These are phyloP conservation scores for Candida glucosophila DNA, from an alignment of 1,139 yeast species.

Conservation along the genomic window DNA sequence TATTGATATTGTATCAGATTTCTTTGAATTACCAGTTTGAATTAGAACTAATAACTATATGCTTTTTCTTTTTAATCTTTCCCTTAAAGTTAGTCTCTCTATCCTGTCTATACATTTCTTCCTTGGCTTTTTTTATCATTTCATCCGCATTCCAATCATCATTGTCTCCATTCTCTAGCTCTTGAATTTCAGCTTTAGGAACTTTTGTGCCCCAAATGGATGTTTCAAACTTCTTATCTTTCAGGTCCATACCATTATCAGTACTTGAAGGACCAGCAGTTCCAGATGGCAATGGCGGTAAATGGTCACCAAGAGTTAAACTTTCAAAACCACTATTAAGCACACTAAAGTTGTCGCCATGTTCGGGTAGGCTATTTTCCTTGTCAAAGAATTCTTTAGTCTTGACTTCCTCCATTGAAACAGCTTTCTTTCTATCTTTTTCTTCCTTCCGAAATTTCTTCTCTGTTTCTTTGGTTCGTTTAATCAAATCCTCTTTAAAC, in stretches of 20 bases:
- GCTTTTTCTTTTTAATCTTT: constrained; percentile 34
- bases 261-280: too few relatives aligned
- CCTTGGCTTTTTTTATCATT: constrained; percentile 40
- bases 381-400: constrained; percentile 48
- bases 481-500: constrained; percentile 53
- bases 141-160: constrained; percentile 42
- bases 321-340: constrained; percentile 18
- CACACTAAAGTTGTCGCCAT: constrained; percentile 6
- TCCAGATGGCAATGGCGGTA: constrained; percentile 14
- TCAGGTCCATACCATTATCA: constrained; percentile 2
- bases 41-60: constrained; percentile 15
- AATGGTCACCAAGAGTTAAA: constrained; percentile 22
- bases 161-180: constrained; percentile 17
- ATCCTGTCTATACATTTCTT: constrained; percentile 28
- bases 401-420: constrained; percentile 51
- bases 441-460: constrained; percentile 61
- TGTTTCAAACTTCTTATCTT: constrained; percentile 12
- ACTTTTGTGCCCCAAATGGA: constrained; percentile 60
- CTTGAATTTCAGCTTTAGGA: constrained; percentile 27
- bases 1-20: too few relatives aligned
- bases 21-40: constrained; percentile 4
- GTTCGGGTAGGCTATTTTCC: constrained; percentile 32
- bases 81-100: constrained; percentile 16
- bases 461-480: constrained; percentile 46
- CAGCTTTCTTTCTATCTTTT: constrained; percentile 49